phyloP scores from a whole-genome alignment of 495 filamentous ascomycete genomes.

The Neurospora cerealis region DNA sequence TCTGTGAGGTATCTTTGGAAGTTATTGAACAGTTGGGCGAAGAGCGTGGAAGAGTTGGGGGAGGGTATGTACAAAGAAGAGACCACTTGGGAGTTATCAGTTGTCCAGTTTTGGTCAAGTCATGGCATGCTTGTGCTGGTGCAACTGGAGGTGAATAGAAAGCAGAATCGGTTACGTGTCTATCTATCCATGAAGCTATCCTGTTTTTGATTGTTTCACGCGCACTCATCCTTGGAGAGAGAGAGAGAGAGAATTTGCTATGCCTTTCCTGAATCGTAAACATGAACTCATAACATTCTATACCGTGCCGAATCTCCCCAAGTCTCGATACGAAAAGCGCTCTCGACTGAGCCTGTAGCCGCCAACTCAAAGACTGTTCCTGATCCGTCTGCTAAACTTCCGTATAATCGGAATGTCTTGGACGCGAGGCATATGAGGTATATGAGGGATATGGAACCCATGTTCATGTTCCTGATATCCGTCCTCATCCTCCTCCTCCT shows the following conservation, averaged over 20 bases:
- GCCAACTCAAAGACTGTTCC: not conserved
- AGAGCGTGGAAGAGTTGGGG: too few relatives aligned
- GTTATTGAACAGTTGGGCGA: not conserved
- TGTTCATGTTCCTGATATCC: not conserved
- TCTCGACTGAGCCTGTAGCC: not conserved
- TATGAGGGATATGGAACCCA: not conserved
- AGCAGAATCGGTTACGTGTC: not conserved
- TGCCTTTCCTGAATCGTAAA: not conserved
- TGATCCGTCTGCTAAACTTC: not conserved
- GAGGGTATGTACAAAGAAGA: not conserved
- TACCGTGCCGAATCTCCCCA: not conserved
- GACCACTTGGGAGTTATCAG: not conserved
- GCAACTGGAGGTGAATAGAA: not conserved
- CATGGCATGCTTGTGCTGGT: not conserved
- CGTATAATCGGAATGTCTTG: not conserved
- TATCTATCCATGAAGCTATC: not conserved
- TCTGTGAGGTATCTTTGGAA: not conserved
- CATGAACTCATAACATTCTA: not conserved
- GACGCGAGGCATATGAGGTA: not conserved
- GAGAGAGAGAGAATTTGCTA: not conserved
- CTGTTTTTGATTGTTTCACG: too few relatives aligned
- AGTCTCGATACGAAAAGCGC: not conserved
- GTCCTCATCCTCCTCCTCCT: not conserved
- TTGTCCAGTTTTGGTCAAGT: not conserved
- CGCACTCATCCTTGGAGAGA: not conserved